Conservation (phyloP, 202 grass and related monocot species). For the Saccharum hybrid region DNA sequence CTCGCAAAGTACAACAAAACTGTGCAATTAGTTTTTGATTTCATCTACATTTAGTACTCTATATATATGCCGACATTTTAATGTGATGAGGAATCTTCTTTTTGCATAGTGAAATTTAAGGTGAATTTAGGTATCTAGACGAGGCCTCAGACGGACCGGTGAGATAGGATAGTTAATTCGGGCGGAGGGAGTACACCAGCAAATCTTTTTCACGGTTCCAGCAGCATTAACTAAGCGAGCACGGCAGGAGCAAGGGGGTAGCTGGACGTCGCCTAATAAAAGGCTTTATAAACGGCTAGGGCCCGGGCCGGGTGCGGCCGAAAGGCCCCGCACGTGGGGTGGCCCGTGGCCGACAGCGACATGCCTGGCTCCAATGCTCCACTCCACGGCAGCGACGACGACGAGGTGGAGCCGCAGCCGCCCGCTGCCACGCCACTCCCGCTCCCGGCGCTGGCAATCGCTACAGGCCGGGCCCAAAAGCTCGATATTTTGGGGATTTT, state of each 20-base stretch:
- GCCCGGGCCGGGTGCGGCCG: neutral
- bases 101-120: too few relatives aligned
- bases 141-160: too few relatives aligned
- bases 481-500: neutral
- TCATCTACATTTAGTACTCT: too few relatives aligned
- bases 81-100: too few relatives aligned
- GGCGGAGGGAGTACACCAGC: too few relatives aligned
- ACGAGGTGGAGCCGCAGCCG: neutral
- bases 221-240: neutral
- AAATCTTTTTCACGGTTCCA: neutral
- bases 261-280: too few relatives aligned
- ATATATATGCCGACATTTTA: too few relatives aligned
- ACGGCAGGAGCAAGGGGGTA: neutral
- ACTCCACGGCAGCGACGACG: conserved; percentile 18
- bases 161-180: too few relatives aligned
- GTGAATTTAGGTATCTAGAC: too few relatives aligned
- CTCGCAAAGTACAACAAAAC: too few relatives aligned
- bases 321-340: conserved; percentile 38
- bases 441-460: neutral
- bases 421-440: neutral
- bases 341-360: conserved; percentile 22
- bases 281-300: neutral
- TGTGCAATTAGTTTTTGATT: too few relatives aligned
- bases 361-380: neutral
- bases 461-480: neutral